Evolutionary conservation across 805 yeast species (phyloP), one percentile per base, ranked within the genome.

Genomic region (Schizosaccharomyces pombe): DNA sequence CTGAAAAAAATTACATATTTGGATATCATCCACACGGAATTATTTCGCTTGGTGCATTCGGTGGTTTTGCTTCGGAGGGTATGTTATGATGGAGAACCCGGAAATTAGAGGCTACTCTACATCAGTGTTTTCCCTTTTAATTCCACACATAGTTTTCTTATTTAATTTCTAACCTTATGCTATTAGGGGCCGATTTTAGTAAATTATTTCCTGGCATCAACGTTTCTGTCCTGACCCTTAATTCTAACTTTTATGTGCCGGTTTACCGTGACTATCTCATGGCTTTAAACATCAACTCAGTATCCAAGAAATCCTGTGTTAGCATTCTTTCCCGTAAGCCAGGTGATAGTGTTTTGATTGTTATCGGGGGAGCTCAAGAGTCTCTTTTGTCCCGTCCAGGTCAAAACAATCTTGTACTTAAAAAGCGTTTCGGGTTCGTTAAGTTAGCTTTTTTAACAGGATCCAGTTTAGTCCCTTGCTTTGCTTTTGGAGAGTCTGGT

Each of bases 1-100:
- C 96, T 2, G 80, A 56, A 55, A 49, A 55, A 6, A 55, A 55
- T 32, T 52, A 37, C 30, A 22, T 59, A 1, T 56, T 59, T n/a
- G 57, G 95, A 0, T 80, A 85, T 62, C 96, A 87, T 65, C 98
- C 98, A 0, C 98, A 91, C 65, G 98, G 98, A 0, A 87, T 89
- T 14, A 86, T 87, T 11, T 83, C 94, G 1, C 73, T 87, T 75
- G 95, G 96, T 2, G 87, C 81, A 0, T 79, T 87, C 64, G 94
- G 94, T 1, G 79, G 80, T 0, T 70, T 87, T 58, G 85, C 81
- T 0, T 83, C 94, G 3, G 86, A 87, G 57, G 89, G 93, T 24
- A 52, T 49, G 34, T 31, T 1, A 5, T 2, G 14, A 3, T 30
- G 5, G 6, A 14, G 43, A 37, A n/a, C 8, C 2, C 8, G 43